Evolutionary conservation across 2,329 filamentous ascomycete species (phyloP), one percentile per base, ranked within the genome.

Genomic region (Orbilia javanica): DNA sequence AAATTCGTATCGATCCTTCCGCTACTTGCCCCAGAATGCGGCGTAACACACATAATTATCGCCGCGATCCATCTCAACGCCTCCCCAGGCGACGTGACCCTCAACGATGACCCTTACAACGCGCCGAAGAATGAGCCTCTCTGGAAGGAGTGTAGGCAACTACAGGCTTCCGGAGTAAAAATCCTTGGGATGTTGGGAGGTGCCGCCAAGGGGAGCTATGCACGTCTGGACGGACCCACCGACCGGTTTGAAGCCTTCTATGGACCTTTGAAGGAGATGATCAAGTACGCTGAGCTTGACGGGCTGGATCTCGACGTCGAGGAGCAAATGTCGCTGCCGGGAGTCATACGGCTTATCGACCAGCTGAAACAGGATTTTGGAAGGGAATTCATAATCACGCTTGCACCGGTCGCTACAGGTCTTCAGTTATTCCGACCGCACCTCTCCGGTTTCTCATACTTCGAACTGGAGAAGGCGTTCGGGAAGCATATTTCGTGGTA

Each of bases 141-240:
- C 39, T 97, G 94, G 93, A 88, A 88, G 22, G 94, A 97, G 84
- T 88, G 93, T 7, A 87, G 88, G 6, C 86, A 90, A 79, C 85
- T 97, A 4, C 91, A 96, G 83, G 88, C 88, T 1, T 87, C 88
- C 5, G 93, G 93, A 48, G 87, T 97, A 79, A 93, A 91, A 81
- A 89, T 97, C 11, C 87, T 97, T 83, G 93, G 89, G 68, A 96
- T 97, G 92, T 86, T 97, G 1, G 94, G 94, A 44, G 94, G 94
- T 15, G 93, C 94, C 1, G 93, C 93, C 0, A 87, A 88, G 75
- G 94, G 94, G 10, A 91, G 90, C 11, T 97, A 89, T 82, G 85
- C 86, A 60, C 86, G 88, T 69, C 85, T 90, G 2, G 88, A 91
- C 81, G 88, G 89, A 70, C 83, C 83, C 53, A 83, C 86, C 42